Percentiles rank a stretch among this genome's conserved stretches.
phyloP scores from a whole-genome alignment of 768 basidiomycete genomes.

The Agaricus blazei region DNA sequence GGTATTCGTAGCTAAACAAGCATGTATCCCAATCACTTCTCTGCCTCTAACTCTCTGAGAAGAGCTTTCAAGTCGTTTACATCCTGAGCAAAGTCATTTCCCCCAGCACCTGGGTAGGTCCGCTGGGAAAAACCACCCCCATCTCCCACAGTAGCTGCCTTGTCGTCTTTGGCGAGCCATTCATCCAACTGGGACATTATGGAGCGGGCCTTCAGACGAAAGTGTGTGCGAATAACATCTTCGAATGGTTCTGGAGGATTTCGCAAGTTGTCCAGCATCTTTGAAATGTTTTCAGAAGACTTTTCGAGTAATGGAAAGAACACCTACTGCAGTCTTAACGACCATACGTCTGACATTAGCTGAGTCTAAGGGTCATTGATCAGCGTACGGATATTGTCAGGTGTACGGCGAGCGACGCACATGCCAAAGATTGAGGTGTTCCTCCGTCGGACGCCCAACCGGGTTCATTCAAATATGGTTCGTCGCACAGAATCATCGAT shows the following conservation, averaged over 20 bases:
- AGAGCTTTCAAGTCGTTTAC: constrained; percentile 65
- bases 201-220: constrained; percentile 73
- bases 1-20: constrained; percentile 2
- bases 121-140: constrained; percentile 35
- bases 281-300: constrained; percentile 4
- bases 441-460: constrained; percentile 76
- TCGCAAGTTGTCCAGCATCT: constrained; percentile 86
- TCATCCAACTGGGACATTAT: constrained; percentile 71
- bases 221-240: constrained; percentile 88
- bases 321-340: constrained; percentile 73
- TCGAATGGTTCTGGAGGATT: constrained; percentile 81
- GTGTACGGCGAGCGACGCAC: constrained; percentile 36
- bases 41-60: constrained; percentile 39
- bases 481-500: constrained; percentile 94
- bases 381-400: background rate
- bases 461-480: constrained; percentile 91
- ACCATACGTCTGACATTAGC: constrained; percentile 93
- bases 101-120: constrained; percentile 31
- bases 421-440: constrained; percentile 69
- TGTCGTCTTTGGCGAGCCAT: constrained; percentile 78
- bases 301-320: background rate
- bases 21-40: constrained; percentile 2
- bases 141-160: constrained; percentile 49
- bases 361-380: constrained; percentile 50
- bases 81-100: constrained; percentile 64